phyloP scores from a whole-genome alignment of 2,329 filamentous ascomycete species.

The Clonostachys solani region DNA sequence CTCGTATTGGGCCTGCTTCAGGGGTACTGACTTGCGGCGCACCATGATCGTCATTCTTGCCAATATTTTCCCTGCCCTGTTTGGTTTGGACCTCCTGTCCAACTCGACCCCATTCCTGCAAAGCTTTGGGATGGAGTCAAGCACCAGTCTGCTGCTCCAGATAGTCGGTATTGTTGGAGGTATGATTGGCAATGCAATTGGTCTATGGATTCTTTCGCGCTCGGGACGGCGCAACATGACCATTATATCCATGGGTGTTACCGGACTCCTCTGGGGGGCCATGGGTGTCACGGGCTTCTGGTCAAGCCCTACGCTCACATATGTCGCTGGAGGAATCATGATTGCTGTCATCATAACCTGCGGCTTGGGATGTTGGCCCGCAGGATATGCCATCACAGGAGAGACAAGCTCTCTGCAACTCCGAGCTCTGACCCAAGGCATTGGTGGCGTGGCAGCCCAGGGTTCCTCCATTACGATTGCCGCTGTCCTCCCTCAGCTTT shows the following conservation, averaged over 20 bases:
- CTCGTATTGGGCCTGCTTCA: conserved; percentile 39
- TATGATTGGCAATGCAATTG: conserved; percentile 33
- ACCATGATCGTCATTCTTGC: conserved; percentile 35
- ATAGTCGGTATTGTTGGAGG: conserved; percentile 39
- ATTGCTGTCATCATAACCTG: conserved; percentile 23
- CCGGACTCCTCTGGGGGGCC: conserved; percentile 31
- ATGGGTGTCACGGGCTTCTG: conserved; percentile 39
- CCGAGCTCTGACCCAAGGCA: conserved; percentile 20
- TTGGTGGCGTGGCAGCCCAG: conserved; percentile 33
- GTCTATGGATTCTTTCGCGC: conserved; percentile 34
- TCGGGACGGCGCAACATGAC: conserved; percentile 32
- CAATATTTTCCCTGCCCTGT: conserved; percentile 34
- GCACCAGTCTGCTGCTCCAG: conserved; percentile 31
- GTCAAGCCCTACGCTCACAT: background rate
- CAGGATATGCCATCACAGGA: conserved; percentile 30
- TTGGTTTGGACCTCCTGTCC: conserved; percentile 37
- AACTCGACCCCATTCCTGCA: conserved; percentile 33
- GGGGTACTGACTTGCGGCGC: conserved; percentile 31
- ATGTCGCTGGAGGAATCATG: background rate
- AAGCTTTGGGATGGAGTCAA: conserved; percentile 23
- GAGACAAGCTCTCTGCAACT: conserved; percentile 14
- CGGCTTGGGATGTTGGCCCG: conserved; percentile 35
- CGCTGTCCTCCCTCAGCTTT: conserved; percentile 18
- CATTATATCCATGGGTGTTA: conserved; percentile 21
- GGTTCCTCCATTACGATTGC: conserved; percentile 21